Evolutionary conservation across 495 filamentous ascomycete genomes (phyloP).

Genomic region (Xylaria cubensis): DNA sequence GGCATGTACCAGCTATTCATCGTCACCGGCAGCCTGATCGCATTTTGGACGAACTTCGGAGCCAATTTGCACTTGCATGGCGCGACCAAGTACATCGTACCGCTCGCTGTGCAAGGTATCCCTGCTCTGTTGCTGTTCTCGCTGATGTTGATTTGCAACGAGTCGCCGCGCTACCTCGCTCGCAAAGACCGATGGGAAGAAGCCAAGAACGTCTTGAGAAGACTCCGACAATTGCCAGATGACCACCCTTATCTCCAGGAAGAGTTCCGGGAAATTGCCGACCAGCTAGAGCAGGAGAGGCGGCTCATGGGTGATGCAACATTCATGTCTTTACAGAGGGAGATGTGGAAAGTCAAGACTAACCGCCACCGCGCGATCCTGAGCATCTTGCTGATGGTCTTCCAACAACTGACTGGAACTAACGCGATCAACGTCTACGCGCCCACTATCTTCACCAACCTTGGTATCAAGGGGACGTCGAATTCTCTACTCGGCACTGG

Average conservation of each 20-base stretch:
- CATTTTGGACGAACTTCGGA: conserved; percentile 68
- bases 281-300: conserved; percentile 74
- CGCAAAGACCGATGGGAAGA: conserved; percentile 74
- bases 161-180: conserved; percentile 75
- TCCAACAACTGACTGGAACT: conserved; percentile 73
- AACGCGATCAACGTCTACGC: conserved; percentile 75
- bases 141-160: conserved; percentile 66
- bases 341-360: conserved; percentile 72
- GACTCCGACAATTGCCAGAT: conserved; percentile 61
- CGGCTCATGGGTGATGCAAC: conserved; percentile 64
- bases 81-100: conserved; percentile 67
- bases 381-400: conserved; percentile 69
- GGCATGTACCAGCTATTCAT: conserved; percentile 76
- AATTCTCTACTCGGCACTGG: conserved; percentile 66
- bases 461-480: conserved; percentile 60
- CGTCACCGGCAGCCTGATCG: conserved; percentile 68
- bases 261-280: conserved; percentile 69
- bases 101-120: conserved; percentile 69
- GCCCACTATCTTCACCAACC: conserved; percentile 70
- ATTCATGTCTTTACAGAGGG: conserved; percentile 69
- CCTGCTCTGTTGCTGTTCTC: conserved; percentile 65
- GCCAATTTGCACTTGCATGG: conserved; percentile 59
- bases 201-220: conserved; percentile 60
- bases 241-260: conserved; percentile 69
- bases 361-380: conserved; percentile 69